Percentiles rank a stretch among this genome's conserved stretches.
Conservation (phyloP, 1,284 basidiomycete genomes). For the Volvariella volvacea region DNA sequence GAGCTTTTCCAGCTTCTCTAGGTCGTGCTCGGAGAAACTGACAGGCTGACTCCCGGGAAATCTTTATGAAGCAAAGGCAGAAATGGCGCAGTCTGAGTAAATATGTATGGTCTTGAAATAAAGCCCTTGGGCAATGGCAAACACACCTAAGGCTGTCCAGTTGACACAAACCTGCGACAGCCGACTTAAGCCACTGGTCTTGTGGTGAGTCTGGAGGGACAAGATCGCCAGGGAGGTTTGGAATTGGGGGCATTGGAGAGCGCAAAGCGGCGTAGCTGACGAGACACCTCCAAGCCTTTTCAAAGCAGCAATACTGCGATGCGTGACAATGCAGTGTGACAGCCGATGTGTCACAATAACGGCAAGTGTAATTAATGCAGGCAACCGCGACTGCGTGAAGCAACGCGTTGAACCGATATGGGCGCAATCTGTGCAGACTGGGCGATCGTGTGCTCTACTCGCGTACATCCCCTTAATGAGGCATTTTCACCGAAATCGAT, state of each 20-base stretch:
- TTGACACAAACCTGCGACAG: conserved; percentile 61
- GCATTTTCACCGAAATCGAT: no score
- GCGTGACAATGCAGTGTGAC: no score
- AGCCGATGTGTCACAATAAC: no score
- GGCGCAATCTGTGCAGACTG: no score
- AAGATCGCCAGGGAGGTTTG: conserved; percentile 58
- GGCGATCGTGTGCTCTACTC: no score
- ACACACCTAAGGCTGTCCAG: conserved; percentile 51
- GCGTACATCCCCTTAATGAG: no score
- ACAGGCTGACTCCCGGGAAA: conserved; percentile 95
- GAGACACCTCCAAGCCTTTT: no score
- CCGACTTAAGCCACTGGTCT: conserved; percentile 54
- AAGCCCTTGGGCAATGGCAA: not conserved
- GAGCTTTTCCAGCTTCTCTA: conserved; percentile 72
- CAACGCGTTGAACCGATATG: no score
- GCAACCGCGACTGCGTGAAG: no score
- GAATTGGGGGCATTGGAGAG: conserved; percentile 31
- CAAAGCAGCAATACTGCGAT: no score
- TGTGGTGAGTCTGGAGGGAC: conserved; percentile 50
- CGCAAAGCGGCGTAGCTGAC: conserved; percentile 2
- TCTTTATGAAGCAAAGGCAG: conserved; percentile 29
- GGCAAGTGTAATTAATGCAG: no score
- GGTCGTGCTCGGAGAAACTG: conserved; percentile 69
- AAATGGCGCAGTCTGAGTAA: conserved; percentile 10
- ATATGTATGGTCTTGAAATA: not conserved